Conservation (phyloP, 306 rosid species). For the Castanea sativa region DNA sequence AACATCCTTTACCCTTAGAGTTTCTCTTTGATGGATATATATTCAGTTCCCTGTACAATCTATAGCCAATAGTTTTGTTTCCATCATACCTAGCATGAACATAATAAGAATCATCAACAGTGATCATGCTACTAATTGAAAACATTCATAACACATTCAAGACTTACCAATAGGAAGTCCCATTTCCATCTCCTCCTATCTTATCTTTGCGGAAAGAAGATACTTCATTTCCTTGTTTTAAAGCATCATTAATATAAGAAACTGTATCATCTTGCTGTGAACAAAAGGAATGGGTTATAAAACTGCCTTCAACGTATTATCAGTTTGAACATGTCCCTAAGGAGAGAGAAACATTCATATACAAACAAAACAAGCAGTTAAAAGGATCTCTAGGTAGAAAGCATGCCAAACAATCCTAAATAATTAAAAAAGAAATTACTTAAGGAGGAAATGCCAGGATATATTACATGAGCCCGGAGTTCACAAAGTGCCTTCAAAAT, state of each 20-base stretch:
- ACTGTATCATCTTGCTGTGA: slow-evolving; percentile 74
- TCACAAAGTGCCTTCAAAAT: slow-evolving; percentile 87
- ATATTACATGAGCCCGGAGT: slow-evolving; percentile 73
- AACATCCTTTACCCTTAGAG: slow-evolving; percentile 30
- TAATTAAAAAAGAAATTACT: not conserved
- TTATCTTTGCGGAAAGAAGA: slow-evolving; percentile 67
- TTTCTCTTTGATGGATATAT: slow-evolving; percentile 37
- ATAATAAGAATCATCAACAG: slow-evolving; percentile 18
- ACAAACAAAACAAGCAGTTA: not conserved
- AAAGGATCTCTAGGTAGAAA: slow-evolving; percentile 6
- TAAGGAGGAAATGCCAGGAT: slow-evolving; percentile 15
- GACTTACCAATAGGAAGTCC: slow-evolving; percentile 67
- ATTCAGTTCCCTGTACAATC: slow-evolving; percentile 58
- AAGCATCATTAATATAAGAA: slow-evolving; percentile 60
- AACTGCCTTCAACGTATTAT: not conserved
- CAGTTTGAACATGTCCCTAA: not conserved
- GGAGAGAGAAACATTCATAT: not conserved
- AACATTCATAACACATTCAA: slow-evolving; percentile 6
- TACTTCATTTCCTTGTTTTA: slow-evolving; percentile 69
- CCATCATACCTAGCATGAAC: slow-evolving; percentile 73
- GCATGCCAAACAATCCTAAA: slow-evolving; percentile 1
- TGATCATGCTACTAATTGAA: slow-evolving; percentile 1
- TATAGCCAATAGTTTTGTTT: slow-evolving; percentile 52
- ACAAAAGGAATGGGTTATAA: slow-evolving; percentile 18
- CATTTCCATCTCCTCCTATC: slow-evolving; percentile 58